phyloP scores from a whole-genome alignment of 2,329 filamentous ascomycete genomes.

The Rutstroemia sp. region DNA sequence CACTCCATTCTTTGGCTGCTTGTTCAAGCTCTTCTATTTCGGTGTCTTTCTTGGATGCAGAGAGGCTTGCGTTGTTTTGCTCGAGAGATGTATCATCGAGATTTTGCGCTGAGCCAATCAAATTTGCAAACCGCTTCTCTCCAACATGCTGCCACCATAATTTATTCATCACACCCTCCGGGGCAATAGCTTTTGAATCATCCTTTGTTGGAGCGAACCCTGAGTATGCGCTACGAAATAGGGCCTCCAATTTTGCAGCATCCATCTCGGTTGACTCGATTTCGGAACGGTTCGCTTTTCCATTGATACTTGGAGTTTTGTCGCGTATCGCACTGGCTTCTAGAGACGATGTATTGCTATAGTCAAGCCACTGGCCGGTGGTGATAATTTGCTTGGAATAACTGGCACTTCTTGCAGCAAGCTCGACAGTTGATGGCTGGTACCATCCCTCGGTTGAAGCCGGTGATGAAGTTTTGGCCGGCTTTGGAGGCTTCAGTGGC shows the following conservation, averaged over 20 bases:
- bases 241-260: slow-evolving; percentile 60
- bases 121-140: slow-evolving; percentile 55
- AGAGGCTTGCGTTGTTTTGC: slow-evolving; percentile 1
- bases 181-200: slow-evolving; percentile 62
- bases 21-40: slow-evolving; percentile 36
- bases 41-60: slow-evolving; percentile 13
- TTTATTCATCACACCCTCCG: slow-evolving; percentile 57
- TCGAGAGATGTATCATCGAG: slow-evolving; percentile 7
- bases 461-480: slow-evolving; percentile 60
- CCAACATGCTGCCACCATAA: slow-evolving; percentile 73
- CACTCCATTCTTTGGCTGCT: slow-evolving; percentile 52
- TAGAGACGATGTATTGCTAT: slow-evolving; percentile 54
- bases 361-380: slow-evolving; percentile 63
- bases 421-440: slow-evolving; percentile 28
- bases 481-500: slow-evolving; percentile 63
- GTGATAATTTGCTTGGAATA: slow-evolving; percentile 62
- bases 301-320: slow-evolving; percentile 60
- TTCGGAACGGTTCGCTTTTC: slow-evolving; percentile 41
- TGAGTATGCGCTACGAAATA: slow-evolving; percentile 72
- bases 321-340: slow-evolving; percentile 57
- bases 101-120: slow-evolving; percentile 38
- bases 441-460: slow-evolving; percentile 42
- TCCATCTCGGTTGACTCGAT: slow-evolving; percentile 47
- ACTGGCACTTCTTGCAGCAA: slow-evolving; percentile 35
- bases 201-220: slow-evolving; percentile 73